Evolutionary conservation across 2,329 filamentous ascomycete genomes (phyloP).

Genomic region (Claviceps quebecensis): DNA sequence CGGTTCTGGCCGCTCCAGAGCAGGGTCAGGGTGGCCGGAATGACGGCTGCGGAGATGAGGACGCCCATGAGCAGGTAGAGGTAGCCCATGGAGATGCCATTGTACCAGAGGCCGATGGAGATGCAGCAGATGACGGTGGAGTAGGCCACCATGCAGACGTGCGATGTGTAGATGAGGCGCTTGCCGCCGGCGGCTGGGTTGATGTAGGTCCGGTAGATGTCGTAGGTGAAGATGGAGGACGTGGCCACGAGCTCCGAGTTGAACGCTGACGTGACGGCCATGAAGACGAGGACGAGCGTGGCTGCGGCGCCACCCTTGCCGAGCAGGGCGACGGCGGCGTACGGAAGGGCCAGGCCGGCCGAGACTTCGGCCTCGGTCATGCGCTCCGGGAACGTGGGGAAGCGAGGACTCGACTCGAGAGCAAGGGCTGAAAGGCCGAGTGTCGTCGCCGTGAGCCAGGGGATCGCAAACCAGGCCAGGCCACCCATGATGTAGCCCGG

Average conservation of each 20-base stretch:
- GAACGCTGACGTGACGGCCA: constrained; percentile 77
- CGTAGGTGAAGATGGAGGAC: constrained; percentile 75
- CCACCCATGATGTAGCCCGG: constrained; percentile 82
- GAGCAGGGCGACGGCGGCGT: constrained; percentile 70
- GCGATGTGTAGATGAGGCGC: constrained; percentile 65
- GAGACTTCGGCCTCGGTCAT: constrained; percentile 63
- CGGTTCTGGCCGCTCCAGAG: constrained; percentile 70
- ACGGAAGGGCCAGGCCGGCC: constrained; percentile 72
- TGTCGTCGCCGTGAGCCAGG: constrained; percentile 78
- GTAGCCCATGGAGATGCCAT: constrained; percentile 75
- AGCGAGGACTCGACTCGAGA: constrained; percentile 57
- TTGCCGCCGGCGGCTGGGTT: constrained; percentile 63
- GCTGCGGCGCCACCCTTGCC: constrained; percentile 69
- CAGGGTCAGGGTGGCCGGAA: constrained; percentile 68
- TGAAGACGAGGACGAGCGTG: constrained; percentile 70
- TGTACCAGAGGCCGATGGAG: constrained; percentile 59
- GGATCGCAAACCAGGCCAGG: constrained; percentile 83
- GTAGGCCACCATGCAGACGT: constrained; percentile 56
- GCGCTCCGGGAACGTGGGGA: constrained; percentile 59
- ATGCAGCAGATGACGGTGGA: constrained; percentile 66
- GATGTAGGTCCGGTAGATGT: constrained; percentile 78
- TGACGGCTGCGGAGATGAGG: constrained; percentile 72
- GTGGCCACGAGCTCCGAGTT: constrained; percentile 78
- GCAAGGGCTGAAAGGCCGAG: constrained; percentile 74
- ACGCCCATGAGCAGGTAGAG: constrained; percentile 85